phyloP scores from a whole-genome alignment of 2,329 filamentous ascomycete genomes.

The Claviceps cyperi region DNA sequence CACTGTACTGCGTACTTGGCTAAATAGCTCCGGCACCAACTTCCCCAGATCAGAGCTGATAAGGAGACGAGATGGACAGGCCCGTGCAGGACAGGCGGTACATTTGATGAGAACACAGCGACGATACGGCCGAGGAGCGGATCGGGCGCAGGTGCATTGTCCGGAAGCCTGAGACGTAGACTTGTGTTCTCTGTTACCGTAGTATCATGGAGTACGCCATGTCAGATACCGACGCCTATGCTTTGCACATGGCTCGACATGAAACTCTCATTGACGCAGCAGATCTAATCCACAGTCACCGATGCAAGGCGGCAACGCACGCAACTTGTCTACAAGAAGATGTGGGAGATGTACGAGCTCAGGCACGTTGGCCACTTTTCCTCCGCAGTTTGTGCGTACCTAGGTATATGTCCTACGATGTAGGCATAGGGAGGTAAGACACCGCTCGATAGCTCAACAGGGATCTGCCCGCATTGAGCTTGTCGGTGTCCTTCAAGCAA shows the following conservation, averaged over 20 bases:
- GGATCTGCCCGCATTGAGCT: neutral
- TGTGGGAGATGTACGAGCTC: too few relatives aligned
- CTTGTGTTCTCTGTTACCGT: too few relatives aligned
- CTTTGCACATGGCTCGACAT: neutral
- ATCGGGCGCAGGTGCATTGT: too few relatives aligned
- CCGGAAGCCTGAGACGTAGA: too few relatives aligned
- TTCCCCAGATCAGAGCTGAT: too few relatives aligned
- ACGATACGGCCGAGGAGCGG: too few relatives aligned
- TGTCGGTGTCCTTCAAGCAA: slow-evolving; percentile 1
- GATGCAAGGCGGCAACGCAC: neutral
- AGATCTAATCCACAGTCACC: neutral
- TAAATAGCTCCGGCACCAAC: too few relatives aligned
- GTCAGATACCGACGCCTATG: neutral
- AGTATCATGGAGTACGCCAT: neutral
- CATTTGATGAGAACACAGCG: too few relatives aligned
- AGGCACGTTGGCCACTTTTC: neutral
- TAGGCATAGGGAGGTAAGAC: neutral
- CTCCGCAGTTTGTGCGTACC: neutral
- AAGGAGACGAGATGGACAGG: too few relatives aligned
- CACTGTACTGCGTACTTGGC: too few relatives aligned
- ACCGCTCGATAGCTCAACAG: neutral
- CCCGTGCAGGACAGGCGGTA: too few relatives aligned
- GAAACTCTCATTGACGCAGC: neutral
- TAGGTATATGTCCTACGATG: neutral
- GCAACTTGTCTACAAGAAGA: neutral